A percentile compares a stretch with the other conserved stretches of the same genome.
These are phyloP conservation scores for Malassezia caprae DNA, from an alignment of 1,284 basidiomycete species.

Conservation along the genomic window DNA sequence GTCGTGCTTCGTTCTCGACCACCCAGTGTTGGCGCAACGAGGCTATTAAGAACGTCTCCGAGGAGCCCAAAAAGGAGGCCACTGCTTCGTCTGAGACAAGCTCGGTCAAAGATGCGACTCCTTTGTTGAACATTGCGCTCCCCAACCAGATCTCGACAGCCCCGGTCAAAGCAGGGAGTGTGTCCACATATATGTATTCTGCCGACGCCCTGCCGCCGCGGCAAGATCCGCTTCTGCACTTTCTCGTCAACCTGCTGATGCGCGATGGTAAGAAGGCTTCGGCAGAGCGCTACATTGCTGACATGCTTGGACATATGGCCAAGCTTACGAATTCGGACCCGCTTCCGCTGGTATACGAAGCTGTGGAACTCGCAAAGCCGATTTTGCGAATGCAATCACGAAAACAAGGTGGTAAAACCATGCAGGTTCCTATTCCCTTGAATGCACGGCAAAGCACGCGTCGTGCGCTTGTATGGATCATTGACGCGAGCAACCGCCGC, in stretches of 20 bases:
- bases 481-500: constrained; percentile 49
- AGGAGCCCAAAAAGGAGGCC: background rate
- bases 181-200: constrained; percentile 19
- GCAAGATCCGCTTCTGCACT: constrained; percentile 42
- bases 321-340: constrained; percentile 44
- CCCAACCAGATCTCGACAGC: background rate
- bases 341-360: constrained; percentile 44
- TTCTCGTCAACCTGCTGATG: constrained; percentile 49
- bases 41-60: background rate
- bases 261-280: constrained; percentile 49
- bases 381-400: constrained; percentile 45
- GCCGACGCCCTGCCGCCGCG: constrained; percentile 24
- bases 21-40: background rate
- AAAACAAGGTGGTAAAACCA: constrained; percentile 47
- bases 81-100: background rate
- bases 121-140: background rate
- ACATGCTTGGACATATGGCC: constrained; percentile 40
- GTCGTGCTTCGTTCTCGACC: background rate
- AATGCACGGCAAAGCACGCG: constrained; percentile 42
- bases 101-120: background rate
- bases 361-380: constrained; percentile 44
- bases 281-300: constrained; percentile 39
- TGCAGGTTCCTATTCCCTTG: constrained; percentile 48
- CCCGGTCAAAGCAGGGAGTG: background rate
- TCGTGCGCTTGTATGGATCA: constrained; percentile 49